A percentile compares a stretch with the other conserved stretches of the same genome.
Conservation (phyloP, 306 rosid genomes). For the Calophaca sinica region DNA sequence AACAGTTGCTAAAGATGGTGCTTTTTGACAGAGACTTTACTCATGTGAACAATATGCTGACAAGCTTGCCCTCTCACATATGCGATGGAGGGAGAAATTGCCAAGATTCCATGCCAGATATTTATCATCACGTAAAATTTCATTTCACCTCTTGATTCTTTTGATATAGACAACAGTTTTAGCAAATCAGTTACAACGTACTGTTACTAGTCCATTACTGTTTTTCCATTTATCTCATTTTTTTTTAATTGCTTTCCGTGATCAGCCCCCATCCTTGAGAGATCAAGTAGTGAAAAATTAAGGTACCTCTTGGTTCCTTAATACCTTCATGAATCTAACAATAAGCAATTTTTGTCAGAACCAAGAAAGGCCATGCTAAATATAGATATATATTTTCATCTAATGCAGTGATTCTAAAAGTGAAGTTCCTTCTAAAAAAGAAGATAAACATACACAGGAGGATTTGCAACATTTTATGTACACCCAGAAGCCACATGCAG, state of each 20-base stretch:
- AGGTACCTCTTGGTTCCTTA: constrained; percentile 37
- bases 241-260: constrained; percentile 30
- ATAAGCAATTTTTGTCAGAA: not conserved
- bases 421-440: constrained; percentile 32
- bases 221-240: constrained; percentile 33
- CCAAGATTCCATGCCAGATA: constrained; percentile 67
- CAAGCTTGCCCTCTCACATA: constrained; percentile 61
- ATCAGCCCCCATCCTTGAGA: constrained; percentile 50
- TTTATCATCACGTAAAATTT: constrained; percentile 59
- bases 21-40: constrained; percentile 66
- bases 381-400: constrained; percentile 17
- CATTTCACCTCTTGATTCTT: constrained; percentile 40
- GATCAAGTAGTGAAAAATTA: constrained; percentile 42
- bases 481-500: constrained; percentile 47
- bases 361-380: constrained; percentile 25
- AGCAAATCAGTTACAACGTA: not conserved
- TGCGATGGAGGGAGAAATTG: constrained; percentile 64
- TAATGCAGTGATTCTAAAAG: constrained; percentile 52
- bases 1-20: constrained; percentile 22
- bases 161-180: constrained; percentile 9
- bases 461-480: constrained; percentile 60
- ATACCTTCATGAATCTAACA: not conserved
- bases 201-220: not conserved
- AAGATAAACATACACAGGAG: constrained; percentile 50
- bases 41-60: constrained; percentile 71